phyloP scores from a whole-genome alignment of 202 grass and related monocot genomes.

The Cymbopogon flexuosus region DNA sequence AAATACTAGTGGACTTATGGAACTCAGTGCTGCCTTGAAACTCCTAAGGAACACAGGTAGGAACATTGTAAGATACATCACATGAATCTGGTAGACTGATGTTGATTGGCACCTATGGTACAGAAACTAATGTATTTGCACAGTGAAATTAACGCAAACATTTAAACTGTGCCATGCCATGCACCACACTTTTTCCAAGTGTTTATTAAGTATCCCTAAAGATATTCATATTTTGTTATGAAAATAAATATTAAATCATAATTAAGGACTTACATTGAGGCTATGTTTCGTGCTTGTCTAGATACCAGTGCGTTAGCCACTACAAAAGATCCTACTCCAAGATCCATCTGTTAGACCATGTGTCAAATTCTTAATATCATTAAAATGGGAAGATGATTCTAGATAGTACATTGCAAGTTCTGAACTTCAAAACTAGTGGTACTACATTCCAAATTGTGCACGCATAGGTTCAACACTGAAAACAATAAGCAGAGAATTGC shows the following conservation, averaged over 20 bases:
- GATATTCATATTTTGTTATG: constrained; percentile 1
- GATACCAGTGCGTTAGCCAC: constrained; percentile 82
- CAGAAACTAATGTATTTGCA: constrained; percentile 23
- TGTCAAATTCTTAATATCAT: constrained; percentile 28
- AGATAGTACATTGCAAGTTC: constrained; percentile 15
- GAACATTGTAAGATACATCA: constrained; percentile 29
- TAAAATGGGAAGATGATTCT: neutral
- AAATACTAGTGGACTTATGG: constrained; percentile 73
- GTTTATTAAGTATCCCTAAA: constrained; percentile 1
- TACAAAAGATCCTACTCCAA: constrained; percentile 94
- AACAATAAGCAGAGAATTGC: constrained; percentile 3
- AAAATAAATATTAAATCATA: neutral
- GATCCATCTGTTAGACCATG: constrained; percentile 85
- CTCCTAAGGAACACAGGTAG: constrained; percentile 48
- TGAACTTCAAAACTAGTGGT: neutral
- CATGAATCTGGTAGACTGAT: neutral
- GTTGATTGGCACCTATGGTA: constrained; percentile 5
- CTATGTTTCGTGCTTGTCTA: constrained; percentile 60
- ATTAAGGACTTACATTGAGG: constrained; percentile 45
- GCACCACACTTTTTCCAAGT: neutral
- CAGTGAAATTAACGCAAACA: constrained; percentile 15
- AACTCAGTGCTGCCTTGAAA: constrained; percentile 51
- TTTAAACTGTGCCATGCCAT: neutral
- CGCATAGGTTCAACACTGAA: constrained; percentile 6
- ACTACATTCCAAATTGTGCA: neutral